Evolutionary conservation across 139 green algal species (phyloP), one percentile per base, ranked within the genome.

Genomic region (Eudorina sp.): DNA sequence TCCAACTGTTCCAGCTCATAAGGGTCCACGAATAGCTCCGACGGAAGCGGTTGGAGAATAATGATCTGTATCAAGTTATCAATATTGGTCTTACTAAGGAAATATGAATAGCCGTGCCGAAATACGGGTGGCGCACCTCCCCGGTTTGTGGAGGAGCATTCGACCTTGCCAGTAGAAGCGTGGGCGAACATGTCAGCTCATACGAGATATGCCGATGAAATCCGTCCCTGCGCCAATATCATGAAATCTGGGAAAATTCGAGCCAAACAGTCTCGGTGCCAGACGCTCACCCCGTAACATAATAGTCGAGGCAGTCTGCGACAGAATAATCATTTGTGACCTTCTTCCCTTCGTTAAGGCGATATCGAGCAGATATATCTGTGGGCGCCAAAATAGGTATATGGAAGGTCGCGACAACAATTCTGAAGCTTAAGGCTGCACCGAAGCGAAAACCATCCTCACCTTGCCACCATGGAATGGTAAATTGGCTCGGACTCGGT

Each of bases 1-100:
- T 43, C 14, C 7, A 45, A 82, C 45, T 88, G 82, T 5, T 88
- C 58, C 0, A 88, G 3, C 13, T 88, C 68, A 58, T 88, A 88
- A 0, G 83, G 83, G 29, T 88, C 83, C 0, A 81, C 68, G n/a
- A 88, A 88, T 5, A 88, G 23, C 25, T 80, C 83, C 4, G 66
- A 8, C 16, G 66, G 68, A 14, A 88, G 38, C 4, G 7, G 0
- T 53, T 88, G 83, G 23, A 88, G 48, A 27, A 88, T 72, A 2
- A 68, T 81, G n/a, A 81, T 55, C 83, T 88, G 68, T 29, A 34
- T 43, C 19, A 31, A 36, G 41, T 6, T 29, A 53, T 36, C 7
- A 4, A 23, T 36, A 58, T 58, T 58, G 51, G 51, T 58, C 13
- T 58, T 58, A 58, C 51, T 16, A 58, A 58, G 51, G 13, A 58